Evolutionary conservation across 257 asterid genomes (phyloP).

Genomic region (Nicotiana knightiana): DNA sequence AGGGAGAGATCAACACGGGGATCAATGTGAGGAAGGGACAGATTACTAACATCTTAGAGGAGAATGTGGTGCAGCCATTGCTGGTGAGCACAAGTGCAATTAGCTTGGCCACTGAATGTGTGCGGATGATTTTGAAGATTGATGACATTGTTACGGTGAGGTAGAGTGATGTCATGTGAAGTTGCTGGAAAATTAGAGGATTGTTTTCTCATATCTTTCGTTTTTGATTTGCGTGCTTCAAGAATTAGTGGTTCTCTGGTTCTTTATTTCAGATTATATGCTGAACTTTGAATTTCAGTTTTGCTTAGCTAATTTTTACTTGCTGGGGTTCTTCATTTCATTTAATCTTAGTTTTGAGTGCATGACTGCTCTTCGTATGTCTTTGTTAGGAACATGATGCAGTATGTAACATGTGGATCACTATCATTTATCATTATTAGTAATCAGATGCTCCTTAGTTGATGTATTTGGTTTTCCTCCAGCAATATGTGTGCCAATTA

Average conservation of each 20-base stretch:
- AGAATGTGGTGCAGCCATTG: conserved; percentile 95
- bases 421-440: background rate
- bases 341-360: background rate
- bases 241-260: conserved; percentile 11
- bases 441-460: background rate
- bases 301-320: conserved; percentile 4
- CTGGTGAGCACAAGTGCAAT: conserved; percentile 97
- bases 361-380: background rate
- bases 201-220: conserved; percentile 17
- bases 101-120: conserved; percentile 86
- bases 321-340: background rate
- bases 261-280: background rate
- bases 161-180: conserved; percentile 38
- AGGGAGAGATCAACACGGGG: conserved; percentile 92
- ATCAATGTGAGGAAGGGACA: conserved; percentile 99
- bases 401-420: background rate
- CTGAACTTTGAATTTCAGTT: conserved; percentile 2
- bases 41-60: conserved; percentile 93
- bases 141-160: conserved; percentile 98
- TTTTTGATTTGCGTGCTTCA: conserved; percentile 22
- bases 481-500: background rate
- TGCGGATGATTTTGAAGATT: conserved; percentile 97
- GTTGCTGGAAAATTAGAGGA: conserved; percentile 13
- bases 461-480: background rate
- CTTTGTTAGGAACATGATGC: background rate